Conservation (phyloP, 2,329 filamentous ascomycete species). For the Colletotrichum melonis region DNA sequence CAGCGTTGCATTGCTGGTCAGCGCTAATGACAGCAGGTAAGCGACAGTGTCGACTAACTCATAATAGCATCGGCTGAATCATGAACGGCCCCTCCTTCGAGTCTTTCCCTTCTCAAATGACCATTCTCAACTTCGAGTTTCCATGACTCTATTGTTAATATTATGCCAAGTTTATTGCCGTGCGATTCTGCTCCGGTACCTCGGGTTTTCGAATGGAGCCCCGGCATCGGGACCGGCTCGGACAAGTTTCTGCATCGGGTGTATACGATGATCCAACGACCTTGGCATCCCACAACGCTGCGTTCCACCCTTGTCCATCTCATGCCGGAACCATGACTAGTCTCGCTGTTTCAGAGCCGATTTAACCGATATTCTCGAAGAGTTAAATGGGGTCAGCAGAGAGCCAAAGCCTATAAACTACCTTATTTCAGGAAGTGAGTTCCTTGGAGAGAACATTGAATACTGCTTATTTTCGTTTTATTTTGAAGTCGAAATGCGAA, state of each 20-base stretch:
- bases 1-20: conserved; percentile 14
- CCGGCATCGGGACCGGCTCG: not conserved
- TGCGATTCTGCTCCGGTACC: not conserved
- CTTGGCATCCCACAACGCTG: not conserved
- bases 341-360: not conserved
- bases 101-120: not conserved
- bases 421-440: no score
- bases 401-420: not conserved
- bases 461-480: no score
- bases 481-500: no score
- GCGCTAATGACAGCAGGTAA: conserved; percentile 1
- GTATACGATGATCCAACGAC: not conserved
- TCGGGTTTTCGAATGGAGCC: not conserved
- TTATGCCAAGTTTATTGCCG: not conserved
- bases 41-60: not conserved
- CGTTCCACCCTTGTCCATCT: not conserved
- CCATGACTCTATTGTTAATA: not conserved
- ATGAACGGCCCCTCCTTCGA: not conserved
- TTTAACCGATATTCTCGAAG: not conserved
- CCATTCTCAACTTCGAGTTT: not conserved
- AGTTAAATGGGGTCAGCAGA: not conserved
- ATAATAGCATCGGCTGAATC: not conserved
- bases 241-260: not conserved
- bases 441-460: no score
- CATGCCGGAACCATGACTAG: not conserved